Evolutionary conservation across 2,329 filamentous ascomycete genomes (phyloP).

Genomic region (Hypoxylon sp.): DNA sequence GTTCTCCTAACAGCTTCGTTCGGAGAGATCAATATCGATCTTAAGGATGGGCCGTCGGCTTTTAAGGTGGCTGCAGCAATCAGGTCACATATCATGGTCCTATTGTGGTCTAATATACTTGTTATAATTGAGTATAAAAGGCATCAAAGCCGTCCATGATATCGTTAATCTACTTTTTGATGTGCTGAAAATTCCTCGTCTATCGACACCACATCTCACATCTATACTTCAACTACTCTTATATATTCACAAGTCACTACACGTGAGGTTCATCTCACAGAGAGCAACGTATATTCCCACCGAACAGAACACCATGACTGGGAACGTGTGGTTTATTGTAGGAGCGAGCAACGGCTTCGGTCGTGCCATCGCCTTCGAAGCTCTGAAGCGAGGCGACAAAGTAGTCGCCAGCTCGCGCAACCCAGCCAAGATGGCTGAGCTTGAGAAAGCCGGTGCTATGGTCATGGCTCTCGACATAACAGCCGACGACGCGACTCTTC

Average conservation of each 20-base stretch:
- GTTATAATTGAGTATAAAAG: conserved; percentile 23
- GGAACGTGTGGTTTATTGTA: conserved; percentile 67
- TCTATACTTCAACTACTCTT: not conserved
- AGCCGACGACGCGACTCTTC: conserved; percentile 55
- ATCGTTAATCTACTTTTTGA: not conserved
- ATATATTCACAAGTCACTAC: not conserved
- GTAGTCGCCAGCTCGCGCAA: conserved; percentile 67
- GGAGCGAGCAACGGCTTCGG: conserved; percentile 68
- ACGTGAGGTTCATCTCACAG: conserved; percentile 8
- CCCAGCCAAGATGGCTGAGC: conserved; percentile 57
- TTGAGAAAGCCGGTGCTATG: conserved; percentile 61
- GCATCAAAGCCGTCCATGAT: conserved; percentile 7
- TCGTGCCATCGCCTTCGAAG: conserved; percentile 59
- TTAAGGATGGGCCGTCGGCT: conserved; percentile 8
- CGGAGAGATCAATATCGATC: not conserved
- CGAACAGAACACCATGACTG: conserved; percentile 35
- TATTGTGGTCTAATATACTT: not conserved
- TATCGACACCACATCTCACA: conserved; percentile 6
- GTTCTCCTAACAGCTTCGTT: conserved; percentile 4
- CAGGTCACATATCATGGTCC: not conserved
- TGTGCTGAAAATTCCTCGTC: conserved; percentile 6
- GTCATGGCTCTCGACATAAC: conserved; percentile 65
- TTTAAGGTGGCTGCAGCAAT: conserved; percentile 16
- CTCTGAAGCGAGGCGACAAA: conserved; percentile 63
- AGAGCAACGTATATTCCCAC: conserved; percentile 6